Evolutionary conservation across 169 alveolate species (phyloP).

Genomic region (Cryptosporidium viatorum): DNA sequence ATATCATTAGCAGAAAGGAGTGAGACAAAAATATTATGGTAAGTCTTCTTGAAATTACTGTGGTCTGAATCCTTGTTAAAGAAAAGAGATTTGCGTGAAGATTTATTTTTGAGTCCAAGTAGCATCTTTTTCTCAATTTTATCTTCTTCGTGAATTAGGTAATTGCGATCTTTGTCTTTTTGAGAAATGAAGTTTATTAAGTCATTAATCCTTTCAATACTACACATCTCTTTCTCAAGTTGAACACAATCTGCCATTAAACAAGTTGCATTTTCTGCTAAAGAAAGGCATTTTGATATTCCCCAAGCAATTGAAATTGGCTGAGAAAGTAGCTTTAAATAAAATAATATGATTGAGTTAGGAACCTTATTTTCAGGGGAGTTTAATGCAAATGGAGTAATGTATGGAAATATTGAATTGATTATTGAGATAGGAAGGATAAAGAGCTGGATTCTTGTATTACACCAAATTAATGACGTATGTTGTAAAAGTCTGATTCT

Average conservation of each 20-base stretch:
- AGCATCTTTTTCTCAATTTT: conserved; percentile 27
- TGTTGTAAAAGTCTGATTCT: conserved; percentile 66
- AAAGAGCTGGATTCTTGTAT: conserved; percentile 58
- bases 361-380: neutral
- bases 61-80: neutral
- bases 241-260: conserved; percentile 55
- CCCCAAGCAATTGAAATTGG: conserved; percentile 70
- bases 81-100: conserved; percentile 3
- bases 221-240: conserved; percentile 68
- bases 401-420: conserved; percentile 32
- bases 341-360: neutral
- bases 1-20: conserved; percentile 23
- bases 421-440: conserved; percentile 58
- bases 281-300: conserved; percentile 60
- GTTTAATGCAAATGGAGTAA: conserved; percentile 16
- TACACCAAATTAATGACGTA: conserved; percentile 61
- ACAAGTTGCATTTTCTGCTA: conserved; percentile 66
- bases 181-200: neutral
- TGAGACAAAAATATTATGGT: conserved; percentile 24
- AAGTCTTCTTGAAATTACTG: conserved; percentile 3
- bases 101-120: neutral
- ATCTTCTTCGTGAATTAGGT: conserved; percentile 6
- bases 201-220: conserved; percentile 57
- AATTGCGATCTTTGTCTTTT: conserved; percentile 22
- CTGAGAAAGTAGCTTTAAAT: conserved; percentile 34